Evolutionary conservation across 495 filamentous ascomycete genomes (phyloP).

Genomic region (Cercophora samala): DNA sequence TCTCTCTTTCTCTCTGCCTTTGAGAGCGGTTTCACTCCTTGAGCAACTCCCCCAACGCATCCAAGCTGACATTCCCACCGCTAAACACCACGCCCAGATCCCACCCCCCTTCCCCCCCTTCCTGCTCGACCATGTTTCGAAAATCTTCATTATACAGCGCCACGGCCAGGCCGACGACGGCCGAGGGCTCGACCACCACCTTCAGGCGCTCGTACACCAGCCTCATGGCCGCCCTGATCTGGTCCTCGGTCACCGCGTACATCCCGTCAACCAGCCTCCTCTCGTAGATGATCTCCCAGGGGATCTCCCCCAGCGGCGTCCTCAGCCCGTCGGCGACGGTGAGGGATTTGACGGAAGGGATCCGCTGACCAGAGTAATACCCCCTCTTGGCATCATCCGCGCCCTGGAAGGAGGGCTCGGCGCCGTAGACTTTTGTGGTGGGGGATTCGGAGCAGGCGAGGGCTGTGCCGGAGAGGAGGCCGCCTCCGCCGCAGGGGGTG

Average conservation of each 20-base stretch:
- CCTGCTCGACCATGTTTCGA: conserved; percentile 61
- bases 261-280: conserved; percentile 65
- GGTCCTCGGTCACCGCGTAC: conserved; percentile 73
- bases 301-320: conserved; percentile 73
- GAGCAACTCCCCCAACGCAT: conserved; percentile 67
- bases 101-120: conserved; percentile 73
- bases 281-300: conserved; percentile 81
- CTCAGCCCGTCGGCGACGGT: conserved; percentile 91
- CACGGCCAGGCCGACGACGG: conserved; percentile 80
- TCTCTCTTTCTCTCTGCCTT: too few relatives aligned
- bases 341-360: conserved; percentile 64
- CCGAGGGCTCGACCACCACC: conserved; percentile 85
- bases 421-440: conserved; percentile 73
- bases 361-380: conserved; percentile 56
- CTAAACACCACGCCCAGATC: conserved; percentile 84
- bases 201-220: conserved; percentile 88
- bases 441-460: conserved; percentile 69
- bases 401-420: conserved; percentile 80
- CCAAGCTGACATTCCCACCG: conserved; percentile 87
- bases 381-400: conserved; percentile 78
- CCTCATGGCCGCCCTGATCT: conserved; percentile 74
- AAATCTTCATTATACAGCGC: conserved; percentile 85
- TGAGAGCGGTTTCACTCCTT: conserved; percentile 6
- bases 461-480: conserved; percentile 79
- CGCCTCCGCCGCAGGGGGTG: conserved; percentile 83